A percentile compares a stretch with the other conserved stretches of the same genome.
phyloP scores from a whole-genome alignment of 2,329 filamentous ascomycete genomes.

The Ambrosiella xylebori region DNA sequence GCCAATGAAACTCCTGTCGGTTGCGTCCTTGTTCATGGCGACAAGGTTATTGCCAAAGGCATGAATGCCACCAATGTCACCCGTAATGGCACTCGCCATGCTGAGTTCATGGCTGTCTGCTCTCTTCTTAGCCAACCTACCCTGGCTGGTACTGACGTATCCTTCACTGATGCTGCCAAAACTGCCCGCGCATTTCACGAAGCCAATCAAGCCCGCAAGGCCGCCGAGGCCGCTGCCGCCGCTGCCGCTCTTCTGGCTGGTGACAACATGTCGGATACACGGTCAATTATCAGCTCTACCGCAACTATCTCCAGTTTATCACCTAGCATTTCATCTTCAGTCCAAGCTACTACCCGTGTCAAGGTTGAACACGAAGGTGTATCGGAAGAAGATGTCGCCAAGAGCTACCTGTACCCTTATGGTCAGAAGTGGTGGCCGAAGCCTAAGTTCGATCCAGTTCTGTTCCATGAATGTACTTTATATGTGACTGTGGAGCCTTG shows the following conservation, averaged over 20 bases:
- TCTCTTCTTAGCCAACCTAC: constrained; percentile 29
- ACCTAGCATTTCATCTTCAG: constrained; percentile 10
- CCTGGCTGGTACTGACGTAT: constrained; percentile 6
- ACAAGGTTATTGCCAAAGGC: constrained; percentile 64
- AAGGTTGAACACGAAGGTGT: constrained; percentile 12
- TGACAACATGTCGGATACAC: constrained; percentile 7
- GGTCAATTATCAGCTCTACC: constrained; percentile 7
- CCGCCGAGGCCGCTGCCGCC: constrained; percentile 20
- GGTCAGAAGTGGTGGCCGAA: constrained; percentile 30
- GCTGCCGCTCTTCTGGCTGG: constrained; percentile 19
- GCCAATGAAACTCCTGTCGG: constrained; percentile 92
- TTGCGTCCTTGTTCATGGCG: constrained; percentile 75
- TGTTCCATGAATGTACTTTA: constrained; percentile 47
- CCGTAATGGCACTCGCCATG: constrained; percentile 81
- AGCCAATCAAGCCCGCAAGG: constrained; percentile 16
- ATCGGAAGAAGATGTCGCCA: constrained; percentile 32
- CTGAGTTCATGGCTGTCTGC: constrained; percentile 76
- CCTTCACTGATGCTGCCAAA: constrained; percentile 13
- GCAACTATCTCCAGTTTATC: constrained; percentile 7
- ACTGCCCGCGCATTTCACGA: constrained; percentile 14
- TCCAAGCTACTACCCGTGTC: constrained; percentile 8
- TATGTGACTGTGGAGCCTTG: constrained; percentile 98
- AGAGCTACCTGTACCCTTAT: constrained; percentile 42
- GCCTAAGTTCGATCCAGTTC: constrained; percentile 9
- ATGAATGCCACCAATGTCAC: constrained; percentile 96